These are phyloP conservation scores for Tolypocladium album DNA, from an alignment of 2,329 filamentous ascomycete species.

Conservation along the genomic window DNA sequence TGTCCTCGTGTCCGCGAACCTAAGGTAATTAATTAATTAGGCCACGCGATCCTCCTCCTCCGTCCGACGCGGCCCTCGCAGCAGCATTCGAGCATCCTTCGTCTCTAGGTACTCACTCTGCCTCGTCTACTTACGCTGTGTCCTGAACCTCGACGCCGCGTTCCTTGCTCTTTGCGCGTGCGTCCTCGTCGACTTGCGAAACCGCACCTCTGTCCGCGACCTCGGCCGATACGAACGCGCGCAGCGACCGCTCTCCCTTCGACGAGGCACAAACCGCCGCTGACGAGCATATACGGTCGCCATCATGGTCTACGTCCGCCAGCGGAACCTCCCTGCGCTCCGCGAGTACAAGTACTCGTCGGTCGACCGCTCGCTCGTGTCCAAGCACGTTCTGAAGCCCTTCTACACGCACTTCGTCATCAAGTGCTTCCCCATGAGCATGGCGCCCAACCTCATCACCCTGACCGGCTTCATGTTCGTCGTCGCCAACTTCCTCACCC, in stretches of 20 bases:
- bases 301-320: constrained; percentile 88
- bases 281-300: constrained; percentile 2
- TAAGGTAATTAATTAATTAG: too few relatives aligned
- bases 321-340: constrained; percentile 78
- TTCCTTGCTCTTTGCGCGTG: background rate
- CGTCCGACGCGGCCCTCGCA: background rate
- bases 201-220: background rate
- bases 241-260: background rate
- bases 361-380: constrained; percentile 82
- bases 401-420: constrained; percentile 96
- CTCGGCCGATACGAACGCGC: background rate
- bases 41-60: background rate
- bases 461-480: constrained; percentile 86
- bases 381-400: constrained; percentile 90
- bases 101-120: background rate
- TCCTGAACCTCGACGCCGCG: background rate
- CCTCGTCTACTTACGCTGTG: background rate
- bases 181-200: background rate
- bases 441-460: constrained; percentile 86
- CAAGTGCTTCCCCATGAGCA: constrained; percentile 86
- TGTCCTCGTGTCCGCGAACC: background rate
- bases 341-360: constrained; percentile 92
- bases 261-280: background rate
- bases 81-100: background rate
- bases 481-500: constrained; percentile 75